Evolutionary conservation across 2,329 filamentous ascomycete species (phyloP).

Genomic region (Aspergillus aculeatinus): DNA sequence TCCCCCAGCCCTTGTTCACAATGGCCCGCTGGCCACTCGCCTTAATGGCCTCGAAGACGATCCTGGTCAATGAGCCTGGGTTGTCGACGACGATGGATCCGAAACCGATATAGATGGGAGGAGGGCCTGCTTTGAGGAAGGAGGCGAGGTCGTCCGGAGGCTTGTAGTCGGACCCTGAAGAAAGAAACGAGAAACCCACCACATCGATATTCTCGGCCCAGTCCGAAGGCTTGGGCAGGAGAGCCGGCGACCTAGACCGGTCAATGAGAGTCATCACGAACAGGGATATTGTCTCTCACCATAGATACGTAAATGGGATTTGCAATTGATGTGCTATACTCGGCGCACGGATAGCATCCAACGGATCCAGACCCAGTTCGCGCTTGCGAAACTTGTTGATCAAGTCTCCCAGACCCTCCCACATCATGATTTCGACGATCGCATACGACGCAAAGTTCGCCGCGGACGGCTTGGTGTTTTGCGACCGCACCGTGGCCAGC

Average conservation of each 20-base stretch:
- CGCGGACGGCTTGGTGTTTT: constrained; percentile 71
- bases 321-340: constrained; percentile 72
- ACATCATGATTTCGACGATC: constrained; percentile 86
- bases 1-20: constrained; percentile 86
- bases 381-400: constrained; percentile 83
- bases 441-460: constrained; percentile 83
- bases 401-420: constrained; percentile 87
- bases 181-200: constrained; percentile 74
- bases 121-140: constrained; percentile 67
- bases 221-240: constrained; percentile 76
- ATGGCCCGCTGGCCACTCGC: constrained; percentile 71
- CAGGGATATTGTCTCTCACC: constrained; percentile 47
- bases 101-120: constrained; percentile 80
- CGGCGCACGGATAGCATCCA: constrained; percentile 80
- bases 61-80: constrained; percentile 66
- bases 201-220: constrained; percentile 72
- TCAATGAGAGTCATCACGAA: neutral
- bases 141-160: constrained; percentile 64
- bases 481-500: constrained; percentile 74
- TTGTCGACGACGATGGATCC: constrained; percentile 80
- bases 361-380: constrained; percentile 69
- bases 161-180: constrained; percentile 64
- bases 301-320: constrained; percentile 88
- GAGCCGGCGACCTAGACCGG: constrained; percentile 60
- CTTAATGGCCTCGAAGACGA: constrained; percentile 70